A percentile compares a stretch with the other conserved stretches of the same genome.
Conservation (phyloP, 148 eudicot species). For the Euryodendron excelsum region DNA sequence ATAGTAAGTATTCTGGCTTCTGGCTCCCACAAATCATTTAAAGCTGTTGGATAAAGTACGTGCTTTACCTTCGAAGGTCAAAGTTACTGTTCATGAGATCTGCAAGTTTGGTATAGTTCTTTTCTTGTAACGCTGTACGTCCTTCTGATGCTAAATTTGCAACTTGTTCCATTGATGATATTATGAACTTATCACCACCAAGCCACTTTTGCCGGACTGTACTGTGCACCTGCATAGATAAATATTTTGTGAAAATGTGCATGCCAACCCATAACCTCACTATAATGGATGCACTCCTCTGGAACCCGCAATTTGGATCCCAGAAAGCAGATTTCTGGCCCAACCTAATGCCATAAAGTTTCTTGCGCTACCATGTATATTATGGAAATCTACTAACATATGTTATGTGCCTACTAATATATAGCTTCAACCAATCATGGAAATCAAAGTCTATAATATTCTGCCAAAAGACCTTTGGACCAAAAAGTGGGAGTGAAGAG, state of each 20-base stretch:
- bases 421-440: not conserved
- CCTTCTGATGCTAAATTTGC: constrained; percentile 76
- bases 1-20: not conserved
- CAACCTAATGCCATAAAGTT: constrained; percentile 7
- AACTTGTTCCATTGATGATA: constrained; percentile 68
- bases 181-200: constrained; percentile 70
- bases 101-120: constrained; percentile 65
- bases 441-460: not conserved
- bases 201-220: constrained; percentile 85
- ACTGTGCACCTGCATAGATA: constrained; percentile 67
- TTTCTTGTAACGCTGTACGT: constrained; percentile 49
- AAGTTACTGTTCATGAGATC: constrained; percentile 81
- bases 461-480: not conserved
- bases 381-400: not conserved
- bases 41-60: not conserved
- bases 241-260: not conserved
- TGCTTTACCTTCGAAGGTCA: constrained; percentile 63
- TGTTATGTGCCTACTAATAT: not conserved
- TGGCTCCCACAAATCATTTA: not conserved
- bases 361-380: not conserved
- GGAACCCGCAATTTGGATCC: not conserved
- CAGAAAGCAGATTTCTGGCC: not conserved
- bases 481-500: not conserved
- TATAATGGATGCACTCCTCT: not conserved
- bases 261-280: not conserved